phyloP scores from a whole-genome alignment of 2,329 filamentous ascomycete species.

The Exophiala alcalophila region DNA sequence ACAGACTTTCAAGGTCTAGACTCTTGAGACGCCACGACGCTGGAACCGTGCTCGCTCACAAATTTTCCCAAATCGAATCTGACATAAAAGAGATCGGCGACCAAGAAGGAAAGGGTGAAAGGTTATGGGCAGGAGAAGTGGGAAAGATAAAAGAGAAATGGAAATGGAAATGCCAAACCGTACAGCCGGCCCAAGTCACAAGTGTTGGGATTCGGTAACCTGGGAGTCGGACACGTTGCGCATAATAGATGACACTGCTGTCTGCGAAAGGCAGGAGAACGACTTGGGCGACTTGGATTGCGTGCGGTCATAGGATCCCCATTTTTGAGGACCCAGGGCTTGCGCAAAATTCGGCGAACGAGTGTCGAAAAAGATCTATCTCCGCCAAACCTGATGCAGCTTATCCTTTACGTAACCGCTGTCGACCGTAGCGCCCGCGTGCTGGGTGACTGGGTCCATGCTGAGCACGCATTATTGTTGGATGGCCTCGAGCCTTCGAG shows the following conservation, averaged over 20 bases:
- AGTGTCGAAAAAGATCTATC: constrained; percentile 20
- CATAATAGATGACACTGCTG: no score
- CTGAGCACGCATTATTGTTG: constrained; percentile 21
- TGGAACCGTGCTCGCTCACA: no score
- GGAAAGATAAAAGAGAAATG: no score
- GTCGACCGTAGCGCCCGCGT: constrained; percentile 30
- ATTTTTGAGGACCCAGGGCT: constrained; percentile 24
- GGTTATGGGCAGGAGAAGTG: no score
- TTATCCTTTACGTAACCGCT: constrained; percentile 45
- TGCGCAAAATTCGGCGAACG: constrained; percentile 25
- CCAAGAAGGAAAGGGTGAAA: no score
- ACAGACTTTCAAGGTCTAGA: constrained; percentile 2
- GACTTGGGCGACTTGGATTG: constrained; percentile 18
- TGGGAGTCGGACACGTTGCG: no score
- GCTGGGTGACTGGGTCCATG: constrained; percentile 32
- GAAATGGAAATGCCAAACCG: no score
- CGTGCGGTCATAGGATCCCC: constrained; percentile 22
- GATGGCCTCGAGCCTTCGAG: not conserved
- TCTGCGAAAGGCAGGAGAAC: constrained; percentile 20
- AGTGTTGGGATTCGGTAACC: no score
- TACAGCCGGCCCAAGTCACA: no score
- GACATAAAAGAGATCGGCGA: no score
- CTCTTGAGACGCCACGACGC: no score
- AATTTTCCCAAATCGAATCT: no score
- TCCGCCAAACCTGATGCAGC: constrained; percentile 26